phyloP scores from a whole-genome alignment of 2,329 filamentous ascomycete genomes.

The Corinectria fuckeliana region DNA sequence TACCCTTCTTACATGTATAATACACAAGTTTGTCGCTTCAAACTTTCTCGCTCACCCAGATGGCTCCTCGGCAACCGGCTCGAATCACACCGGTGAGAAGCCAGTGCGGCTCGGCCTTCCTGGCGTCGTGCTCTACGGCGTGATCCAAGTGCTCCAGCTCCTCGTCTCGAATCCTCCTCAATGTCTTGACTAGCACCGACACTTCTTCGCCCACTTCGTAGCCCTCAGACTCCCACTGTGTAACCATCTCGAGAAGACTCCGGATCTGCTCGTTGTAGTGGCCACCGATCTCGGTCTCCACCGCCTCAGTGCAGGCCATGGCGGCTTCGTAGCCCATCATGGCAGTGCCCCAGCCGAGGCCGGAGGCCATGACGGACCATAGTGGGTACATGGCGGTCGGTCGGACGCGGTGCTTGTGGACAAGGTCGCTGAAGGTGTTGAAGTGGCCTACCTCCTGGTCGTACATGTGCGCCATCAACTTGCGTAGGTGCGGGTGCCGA shows the following conservation, averaged over 20 bases:
- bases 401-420: constrained; percentile 86
- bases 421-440: constrained; percentile 79
- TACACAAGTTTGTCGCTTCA: constrained; percentile 46
- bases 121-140: constrained; percentile 90
- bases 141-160: constrained; percentile 97
- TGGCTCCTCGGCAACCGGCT: constrained; percentile 88
- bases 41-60: constrained; percentile 85
- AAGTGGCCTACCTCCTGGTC: constrained; percentile 93
- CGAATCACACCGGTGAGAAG: constrained; percentile 86
- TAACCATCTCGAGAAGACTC: constrained; percentile 79
- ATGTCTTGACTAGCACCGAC: constrained; percentile 70
- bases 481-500: constrained; percentile 84
- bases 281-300: constrained; percentile 95
- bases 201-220: constrained; percentile 84
- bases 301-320: constrained; percentile 98
- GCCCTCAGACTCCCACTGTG: constrained; percentile 75
- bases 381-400: constrained; percentile 92
- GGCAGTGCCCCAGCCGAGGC: constrained; percentile 88
- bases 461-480: constrained; percentile 97
- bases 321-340: constrained; percentile 90
- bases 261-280: constrained; percentile 96
- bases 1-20: constrained; percentile 36
- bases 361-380: constrained; percentile 81
- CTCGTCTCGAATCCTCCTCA: constrained; percentile 89
- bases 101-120: constrained; percentile 89